A percentile compares a stretch with the other conserved stretches of the same genome.
Evolutionary conservation across 148 eudicot genomes (phyloP).

Genomic region (Rhododendron simsii): DNA sequence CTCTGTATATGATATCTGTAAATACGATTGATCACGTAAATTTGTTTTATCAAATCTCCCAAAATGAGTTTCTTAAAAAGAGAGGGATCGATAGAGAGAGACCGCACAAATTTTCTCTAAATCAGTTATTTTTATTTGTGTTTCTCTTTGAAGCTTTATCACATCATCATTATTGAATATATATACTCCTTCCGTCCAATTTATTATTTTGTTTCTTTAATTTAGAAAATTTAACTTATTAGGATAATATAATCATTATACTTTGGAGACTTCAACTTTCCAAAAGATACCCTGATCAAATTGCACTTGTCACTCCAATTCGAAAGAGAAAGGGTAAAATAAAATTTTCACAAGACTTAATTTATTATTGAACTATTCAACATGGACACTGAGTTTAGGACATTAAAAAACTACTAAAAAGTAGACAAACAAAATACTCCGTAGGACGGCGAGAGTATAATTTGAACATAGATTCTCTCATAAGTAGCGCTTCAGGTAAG

Average conservation of each 20-base stretch:
- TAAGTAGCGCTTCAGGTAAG: conserved; percentile 33
- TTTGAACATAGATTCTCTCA: background rate
- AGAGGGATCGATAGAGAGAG: background rate
- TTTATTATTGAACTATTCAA: background rate
- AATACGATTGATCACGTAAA: too few species aligned
- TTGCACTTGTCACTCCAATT: background rate
- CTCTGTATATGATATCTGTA: too few species aligned
- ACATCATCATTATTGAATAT: background rate
- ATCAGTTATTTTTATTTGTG: too few species aligned
- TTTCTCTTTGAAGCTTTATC: background rate
- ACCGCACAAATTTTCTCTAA: background rate
- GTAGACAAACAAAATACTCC: background rate
- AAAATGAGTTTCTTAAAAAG: background rate
- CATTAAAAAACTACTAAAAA: background rate
- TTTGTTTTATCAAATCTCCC: too few species aligned
- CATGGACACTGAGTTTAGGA: background rate
- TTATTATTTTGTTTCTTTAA: too few species aligned
- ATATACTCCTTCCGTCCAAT: background rate
- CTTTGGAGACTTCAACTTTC: background rate
- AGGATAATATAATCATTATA: background rate
- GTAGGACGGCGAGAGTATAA: background rate
- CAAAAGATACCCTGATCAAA: background rate
- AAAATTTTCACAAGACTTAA: too few species aligned
- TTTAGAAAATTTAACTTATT: background rate
- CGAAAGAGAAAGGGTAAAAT: background rate